Percentiles rank a stretch among this genome's conserved stretches.
phyloP scores from a whole-genome alignment of 345 rosid genomes.

The Heritiera littoralis region DNA sequence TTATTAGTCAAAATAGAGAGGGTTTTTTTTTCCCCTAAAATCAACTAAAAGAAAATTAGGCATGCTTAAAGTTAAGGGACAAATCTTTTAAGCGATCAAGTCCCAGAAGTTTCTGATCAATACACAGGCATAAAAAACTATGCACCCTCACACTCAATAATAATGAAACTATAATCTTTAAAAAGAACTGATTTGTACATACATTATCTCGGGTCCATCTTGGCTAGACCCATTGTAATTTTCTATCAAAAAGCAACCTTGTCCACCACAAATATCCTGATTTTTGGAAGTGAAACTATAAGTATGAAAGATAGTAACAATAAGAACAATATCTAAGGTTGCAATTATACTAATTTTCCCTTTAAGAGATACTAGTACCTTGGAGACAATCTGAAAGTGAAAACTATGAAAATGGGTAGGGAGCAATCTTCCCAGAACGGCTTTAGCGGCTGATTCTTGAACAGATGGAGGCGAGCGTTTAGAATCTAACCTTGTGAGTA shows the following conservation, averaged over 20 bases:
- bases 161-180: constrained; percentile 13
- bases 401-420: constrained; percentile 65
- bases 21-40: background rate
- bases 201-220: constrained; percentile 72
- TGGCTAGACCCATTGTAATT: constrained; percentile 38
- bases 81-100: background rate
- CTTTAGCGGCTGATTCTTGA: constrained; percentile 77
- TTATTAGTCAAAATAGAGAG: background rate
- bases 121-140: background rate
- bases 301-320: background rate
- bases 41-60: background rate
- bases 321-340: background rate
- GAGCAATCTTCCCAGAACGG: constrained; percentile 68
- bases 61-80: background rate
- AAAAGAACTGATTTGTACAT: constrained; percentile 32
- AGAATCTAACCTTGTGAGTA: constrained; percentile 66
- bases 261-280: constrained; percentile 82
- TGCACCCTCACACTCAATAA: background rate
- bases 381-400: constrained; percentile 64
- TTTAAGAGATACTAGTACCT: constrained; percentile 37
- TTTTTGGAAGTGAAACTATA: constrained; percentile 21
- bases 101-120: background rate
- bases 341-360: constrained; percentile 11
- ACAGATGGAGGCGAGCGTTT: constrained; percentile 47
- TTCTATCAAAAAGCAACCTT: constrained; percentile 64